Evolutionary conservation across 139 green algal species (phyloP).

Genomic region (Haematococcus lacustris): DNA sequence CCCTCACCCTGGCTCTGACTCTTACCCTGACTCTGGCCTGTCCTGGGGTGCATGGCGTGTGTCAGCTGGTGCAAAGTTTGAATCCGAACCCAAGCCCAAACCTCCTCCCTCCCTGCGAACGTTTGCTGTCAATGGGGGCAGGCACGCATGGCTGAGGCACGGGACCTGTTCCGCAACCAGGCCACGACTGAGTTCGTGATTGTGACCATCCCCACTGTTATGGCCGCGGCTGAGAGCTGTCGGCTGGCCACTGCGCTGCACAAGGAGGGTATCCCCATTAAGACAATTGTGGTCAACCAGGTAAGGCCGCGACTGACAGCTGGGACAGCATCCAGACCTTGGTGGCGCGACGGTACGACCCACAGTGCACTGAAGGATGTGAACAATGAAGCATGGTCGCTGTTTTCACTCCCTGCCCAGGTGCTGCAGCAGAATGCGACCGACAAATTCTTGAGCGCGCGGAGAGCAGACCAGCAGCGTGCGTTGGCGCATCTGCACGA

Average conservation of each 20-base stretch:
- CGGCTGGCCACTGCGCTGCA: constrained; percentile 67
- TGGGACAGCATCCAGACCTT: too few relatives aligned
- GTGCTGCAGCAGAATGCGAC: constrained; percentile 44
- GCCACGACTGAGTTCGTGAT: constrained; percentile 89
- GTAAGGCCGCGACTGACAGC: too few relatives aligned
- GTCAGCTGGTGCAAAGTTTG: too few relatives aligned
- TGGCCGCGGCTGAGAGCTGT: constrained; percentile 84
- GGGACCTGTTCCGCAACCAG: constrained; percentile 81
- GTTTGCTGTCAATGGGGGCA: too few relatives aligned
- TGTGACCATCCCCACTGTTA: constrained; percentile 95
- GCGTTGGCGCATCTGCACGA: constrained; percentile 64
- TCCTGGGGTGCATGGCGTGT: too few relatives aligned
- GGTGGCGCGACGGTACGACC: too few relatives aligned
- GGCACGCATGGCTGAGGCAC: constrained; percentile 78
- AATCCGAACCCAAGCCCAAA: too few relatives aligned
- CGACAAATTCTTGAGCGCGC: constrained; percentile 56
- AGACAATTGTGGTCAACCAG: constrained; percentile 90
- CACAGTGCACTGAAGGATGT: background rate
- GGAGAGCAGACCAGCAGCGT: constrained; percentile 75
- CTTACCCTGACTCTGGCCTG: too few relatives aligned
- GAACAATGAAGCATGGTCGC: background rate
- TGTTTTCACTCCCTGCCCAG: constrained; percentile 7
- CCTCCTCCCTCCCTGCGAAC: too few relatives aligned
- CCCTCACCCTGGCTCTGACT: too few relatives aligned
- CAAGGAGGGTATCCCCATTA: constrained; percentile 74